Evolutionary conservation across 148 eudicot species (phyloP).

Genomic region (Bassia scoparia): DNA sequence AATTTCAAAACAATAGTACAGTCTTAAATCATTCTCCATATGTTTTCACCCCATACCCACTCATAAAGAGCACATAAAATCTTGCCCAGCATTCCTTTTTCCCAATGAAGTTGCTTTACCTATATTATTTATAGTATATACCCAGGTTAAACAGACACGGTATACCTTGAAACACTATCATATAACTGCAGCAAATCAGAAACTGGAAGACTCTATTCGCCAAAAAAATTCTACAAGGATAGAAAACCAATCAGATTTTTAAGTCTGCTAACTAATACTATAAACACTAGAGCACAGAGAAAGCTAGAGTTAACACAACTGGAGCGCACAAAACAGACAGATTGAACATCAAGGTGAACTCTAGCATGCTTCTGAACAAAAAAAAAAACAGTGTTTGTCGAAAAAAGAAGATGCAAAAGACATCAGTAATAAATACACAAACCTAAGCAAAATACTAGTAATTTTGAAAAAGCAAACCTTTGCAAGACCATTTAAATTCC

Average conservation of each 20-base stretch:
- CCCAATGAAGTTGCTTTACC: no score
- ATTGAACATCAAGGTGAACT: neutral
- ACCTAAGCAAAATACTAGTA: neutral
- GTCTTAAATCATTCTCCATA: no score
- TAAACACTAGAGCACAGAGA: neutral
- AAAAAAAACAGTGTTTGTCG: neutral
- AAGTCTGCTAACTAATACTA: neutral
- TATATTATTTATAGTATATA: no score
- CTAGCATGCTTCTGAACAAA: neutral
- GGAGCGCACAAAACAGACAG: neutral
- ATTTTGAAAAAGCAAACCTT: conserved; percentile 51
- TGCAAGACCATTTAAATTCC: conserved; percentile 94
- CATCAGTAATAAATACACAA: neutral
- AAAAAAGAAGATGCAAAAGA: neutral
- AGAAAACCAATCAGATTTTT: neutral
- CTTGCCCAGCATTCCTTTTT: neutral
- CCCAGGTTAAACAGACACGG: no score
- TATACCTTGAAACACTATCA: no score
- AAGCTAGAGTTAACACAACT: neutral
- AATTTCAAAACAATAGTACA: no score
- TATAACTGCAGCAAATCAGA: neutral
- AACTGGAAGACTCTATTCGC: neutral
- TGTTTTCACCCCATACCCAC: neutral
- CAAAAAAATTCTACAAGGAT: neutral
- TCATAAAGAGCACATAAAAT: neutral